Percentiles rank a stretch among this genome's conserved stretches.
Conservation (phyloP, 441 rosid genomes). For the Populus hybrid region DNA sequence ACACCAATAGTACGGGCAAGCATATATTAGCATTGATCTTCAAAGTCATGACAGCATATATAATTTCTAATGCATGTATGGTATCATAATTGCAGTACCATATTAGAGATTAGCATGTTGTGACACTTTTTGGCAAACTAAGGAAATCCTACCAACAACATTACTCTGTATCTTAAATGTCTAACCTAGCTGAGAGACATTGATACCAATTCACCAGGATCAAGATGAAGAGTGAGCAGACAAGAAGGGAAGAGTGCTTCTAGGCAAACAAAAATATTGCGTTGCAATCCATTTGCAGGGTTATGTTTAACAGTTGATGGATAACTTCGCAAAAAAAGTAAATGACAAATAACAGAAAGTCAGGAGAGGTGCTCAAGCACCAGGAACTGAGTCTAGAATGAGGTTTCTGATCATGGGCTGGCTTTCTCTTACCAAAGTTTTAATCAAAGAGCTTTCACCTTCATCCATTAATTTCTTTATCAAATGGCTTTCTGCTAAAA, state of each 20-base stretch:
- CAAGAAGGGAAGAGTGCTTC: not conserved
- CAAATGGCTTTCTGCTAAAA: not conserved
- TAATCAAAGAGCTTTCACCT: not conserved
- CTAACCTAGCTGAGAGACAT: not conserved
- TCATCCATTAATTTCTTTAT: not conserved
- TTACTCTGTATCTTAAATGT: not conserved
- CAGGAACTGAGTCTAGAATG: not conserved
- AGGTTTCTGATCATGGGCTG: not conserved
- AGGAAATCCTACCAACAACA: not conserved
- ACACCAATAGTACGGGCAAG: not conserved
- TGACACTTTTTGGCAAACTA: not conserved
- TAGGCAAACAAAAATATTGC: too few species aligned
- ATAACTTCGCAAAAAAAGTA: not conserved
- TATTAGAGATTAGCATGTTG: not conserved
- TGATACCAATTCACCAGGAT: not conserved
- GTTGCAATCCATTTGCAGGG: not conserved
- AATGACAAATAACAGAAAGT: not conserved
- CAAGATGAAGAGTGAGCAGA: not conserved
- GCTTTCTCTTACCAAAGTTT: not conserved
- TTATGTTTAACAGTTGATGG: too few species aligned
- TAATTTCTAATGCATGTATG: not conserved
- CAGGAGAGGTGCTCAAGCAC: not conserved
- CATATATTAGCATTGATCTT: not conserved
- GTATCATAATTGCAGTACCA: not conserved
- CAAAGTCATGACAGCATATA: not conserved